These are phyloP conservation scores for Rubroshorea leprosula DNA, from an alignment of 345 rosid genomes.

Conservation along the genomic window DNA sequence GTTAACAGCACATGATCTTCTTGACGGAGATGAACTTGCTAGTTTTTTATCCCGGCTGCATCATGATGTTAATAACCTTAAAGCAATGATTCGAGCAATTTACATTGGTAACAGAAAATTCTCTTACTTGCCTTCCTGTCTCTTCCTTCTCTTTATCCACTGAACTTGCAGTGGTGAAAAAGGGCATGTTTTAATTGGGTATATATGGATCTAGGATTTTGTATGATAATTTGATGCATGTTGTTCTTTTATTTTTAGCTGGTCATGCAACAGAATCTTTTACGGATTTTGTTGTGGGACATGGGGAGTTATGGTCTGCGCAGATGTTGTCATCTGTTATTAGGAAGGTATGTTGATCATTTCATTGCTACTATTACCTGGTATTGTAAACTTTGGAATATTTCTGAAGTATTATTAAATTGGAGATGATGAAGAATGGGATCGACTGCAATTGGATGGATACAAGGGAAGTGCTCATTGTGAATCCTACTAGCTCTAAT, in stretches of 20 bases:
- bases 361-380: constrained; percentile 5
- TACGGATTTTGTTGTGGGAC: constrained; percentile 92
- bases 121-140: neutral
- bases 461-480: constrained; percentile 90
- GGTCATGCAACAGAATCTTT: constrained; percentile 96
- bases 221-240: neutral
- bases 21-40: constrained; percentile 74
- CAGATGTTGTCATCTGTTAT: constrained; percentile 76
- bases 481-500: constrained; percentile 80
- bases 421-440: constrained; percentile 48
- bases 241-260: constrained; percentile 40
- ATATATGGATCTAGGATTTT: no score
- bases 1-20: constrained; percentile 70
- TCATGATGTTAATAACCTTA: constrained; percentile 72
- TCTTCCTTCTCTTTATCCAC: neutral
- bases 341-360: constrained; percentile 52
- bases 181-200: no score
- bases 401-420: constrained; percentile 9
- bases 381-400: neutral
- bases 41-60: constrained; percentile 69
- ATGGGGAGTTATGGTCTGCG: constrained; percentile 98
- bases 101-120: constrained; percentile 55
- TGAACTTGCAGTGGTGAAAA: neutral
- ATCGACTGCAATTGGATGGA: constrained; percentile 93
- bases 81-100: constrained; percentile 97